These are phyloP conservation scores for Exophiala dermatitidis DNA, from an alignment of 2,329 filamentous ascomycete species.

Conservation along the genomic window DNA sequence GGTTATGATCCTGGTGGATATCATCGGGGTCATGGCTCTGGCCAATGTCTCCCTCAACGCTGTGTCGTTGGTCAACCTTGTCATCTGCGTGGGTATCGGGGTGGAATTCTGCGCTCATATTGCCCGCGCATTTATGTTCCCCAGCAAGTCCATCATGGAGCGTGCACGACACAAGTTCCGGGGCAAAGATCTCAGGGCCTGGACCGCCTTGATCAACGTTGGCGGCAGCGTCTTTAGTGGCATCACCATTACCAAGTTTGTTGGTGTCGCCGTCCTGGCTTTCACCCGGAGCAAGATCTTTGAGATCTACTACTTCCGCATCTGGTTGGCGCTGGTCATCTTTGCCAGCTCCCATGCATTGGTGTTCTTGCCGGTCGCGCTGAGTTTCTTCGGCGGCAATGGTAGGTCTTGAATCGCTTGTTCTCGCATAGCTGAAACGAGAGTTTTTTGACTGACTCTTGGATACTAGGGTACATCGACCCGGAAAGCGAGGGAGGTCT, in stretches of 20 bases:
- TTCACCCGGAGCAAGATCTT: conserved; percentile 98
- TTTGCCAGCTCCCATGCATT: conserved; percentile 85
- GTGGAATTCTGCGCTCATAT: conserved; percentile 98
- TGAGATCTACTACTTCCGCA: conserved; percentile 97
- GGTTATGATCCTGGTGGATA: conserved; percentile 86
- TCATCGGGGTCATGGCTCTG: conserved; percentile 89
- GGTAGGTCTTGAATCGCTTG: conserved; percentile 41
- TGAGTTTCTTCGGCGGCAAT: conserved; percentile 77
- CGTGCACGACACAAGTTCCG: conserved; percentile 69
- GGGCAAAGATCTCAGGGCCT: conserved; percentile 75
- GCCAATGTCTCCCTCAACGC: conserved; percentile 87
- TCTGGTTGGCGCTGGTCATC: conserved; percentile 86
- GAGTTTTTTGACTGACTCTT: conserved; percentile 32
- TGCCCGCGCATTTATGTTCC: conserved; percentile 92
- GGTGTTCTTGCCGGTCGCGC: conserved; percentile 80
- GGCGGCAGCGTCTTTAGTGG: conserved; percentile 91
- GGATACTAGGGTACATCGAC: conserved; percentile 63
- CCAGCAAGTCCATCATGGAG: conserved; percentile 73
- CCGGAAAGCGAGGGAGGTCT: conserved; percentile 80
- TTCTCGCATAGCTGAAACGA: conserved; percentile 59
- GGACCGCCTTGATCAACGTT: conserved; percentile 90
- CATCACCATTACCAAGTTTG: conserved; percentile 89
- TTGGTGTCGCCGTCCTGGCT: conserved; percentile 84
- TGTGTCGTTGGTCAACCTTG: conserved; percentile 87
- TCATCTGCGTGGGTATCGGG: conserved; percentile 93